Evolutionary conservation across 176 grass and related monocot genomes (phyloP), one percentile per base, ranked within the genome.

Genomic region (Avena insularis): DNA sequence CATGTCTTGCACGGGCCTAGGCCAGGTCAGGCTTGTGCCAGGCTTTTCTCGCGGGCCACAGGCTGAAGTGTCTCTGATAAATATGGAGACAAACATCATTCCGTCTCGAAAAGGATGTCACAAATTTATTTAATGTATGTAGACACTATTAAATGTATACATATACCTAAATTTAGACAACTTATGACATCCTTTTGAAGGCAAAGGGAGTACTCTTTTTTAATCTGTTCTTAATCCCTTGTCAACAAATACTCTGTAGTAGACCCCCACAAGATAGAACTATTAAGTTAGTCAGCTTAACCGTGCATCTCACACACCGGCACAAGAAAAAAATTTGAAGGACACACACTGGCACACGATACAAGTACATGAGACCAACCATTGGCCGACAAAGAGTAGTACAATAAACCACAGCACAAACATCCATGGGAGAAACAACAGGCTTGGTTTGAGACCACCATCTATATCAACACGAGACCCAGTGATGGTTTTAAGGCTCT

Each of bases 401-500:
- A 17, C 55, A 38, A 59, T 63, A 66, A 48, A 89, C 11, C 71
- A 27, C 46, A 58, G 27, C 64, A 79, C 57, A 60, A 35, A 47
- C 49, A 58, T 21, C 83, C 36, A 49, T 77, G 45, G 6, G 21
- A 60, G 69, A 57, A 72, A 60, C 20, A 74, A 73, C 69, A 82
- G n/a, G 13, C 16, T 79, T 23, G 29, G 8, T 76, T n/a, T 4
- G 70, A 21, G 21, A 36, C 75, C 56, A 36, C 75, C 56, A 90
- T 54, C 47, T 50, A 29, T 84, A 88, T 60, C 60, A 62, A 82
- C 63, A 86, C 58, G 75, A 51, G 23, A 55, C 14, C 14, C 40
- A 2, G 51, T 2, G 4, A 76, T 48, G 43, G 79, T n/a, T 70
- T 61, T 65, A 85, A 71, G 78, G 17, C 53, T 85, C 86, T 2